phyloP scores from a whole-genome alignment of 352 stramenopile species.

The Phytophthora nicotianae region DNA sequence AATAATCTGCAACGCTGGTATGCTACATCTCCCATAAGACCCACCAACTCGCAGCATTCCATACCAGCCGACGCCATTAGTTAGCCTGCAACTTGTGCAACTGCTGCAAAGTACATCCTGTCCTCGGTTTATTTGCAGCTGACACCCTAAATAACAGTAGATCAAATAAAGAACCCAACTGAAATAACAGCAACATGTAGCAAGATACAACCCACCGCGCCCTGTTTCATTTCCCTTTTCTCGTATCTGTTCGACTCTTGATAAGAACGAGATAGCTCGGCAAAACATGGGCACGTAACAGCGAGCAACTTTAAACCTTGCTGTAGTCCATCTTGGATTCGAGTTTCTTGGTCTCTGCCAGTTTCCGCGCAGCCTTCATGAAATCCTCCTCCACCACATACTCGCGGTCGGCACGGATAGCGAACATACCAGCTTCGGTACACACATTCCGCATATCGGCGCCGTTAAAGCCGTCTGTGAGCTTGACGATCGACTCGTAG shows the following conservation, averaged over 20 bases:
- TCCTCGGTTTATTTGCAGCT: slow-evolving; percentile 21
- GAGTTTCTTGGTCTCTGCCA: slow-evolving; percentile 99
- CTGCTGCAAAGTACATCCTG: background rate
- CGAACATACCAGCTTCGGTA: slow-evolving; percentile 97
- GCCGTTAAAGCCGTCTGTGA: slow-evolving; percentile 99
- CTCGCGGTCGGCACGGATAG: slow-evolving; percentile 97
- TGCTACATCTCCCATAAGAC: slow-evolving; percentile 55
- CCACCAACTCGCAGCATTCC: slow-evolving; percentile 63
- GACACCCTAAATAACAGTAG: background rate
- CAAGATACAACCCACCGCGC: slow-evolving; percentile 29
- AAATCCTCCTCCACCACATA: slow-evolving; percentile 99
- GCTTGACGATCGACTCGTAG: slow-evolving; percentile 99
- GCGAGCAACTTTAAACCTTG: slow-evolving; percentile 94
- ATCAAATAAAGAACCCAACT: slow-evolving; percentile 9
- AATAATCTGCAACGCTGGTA: slow-evolving; percentile 69
- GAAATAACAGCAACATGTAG: slow-evolving; percentile 3
- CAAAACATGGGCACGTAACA: slow-evolving; percentile 10
- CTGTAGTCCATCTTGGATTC: slow-evolving; percentile 99
- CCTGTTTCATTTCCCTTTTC: slow-evolving; percentile 35
- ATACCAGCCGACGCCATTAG: slow-evolving; percentile 26
- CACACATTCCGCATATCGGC: slow-evolving; percentile 99
- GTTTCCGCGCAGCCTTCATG: slow-evolving; percentile 99
- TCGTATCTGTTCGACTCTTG: slow-evolving; percentile 21
- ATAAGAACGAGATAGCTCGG: slow-evolving; percentile 4
- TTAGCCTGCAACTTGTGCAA: background rate